These are phyloP conservation scores for Forsythia suspensa DNA, from an alignment of 257 asterid species.

Conservation along the genomic window DNA sequence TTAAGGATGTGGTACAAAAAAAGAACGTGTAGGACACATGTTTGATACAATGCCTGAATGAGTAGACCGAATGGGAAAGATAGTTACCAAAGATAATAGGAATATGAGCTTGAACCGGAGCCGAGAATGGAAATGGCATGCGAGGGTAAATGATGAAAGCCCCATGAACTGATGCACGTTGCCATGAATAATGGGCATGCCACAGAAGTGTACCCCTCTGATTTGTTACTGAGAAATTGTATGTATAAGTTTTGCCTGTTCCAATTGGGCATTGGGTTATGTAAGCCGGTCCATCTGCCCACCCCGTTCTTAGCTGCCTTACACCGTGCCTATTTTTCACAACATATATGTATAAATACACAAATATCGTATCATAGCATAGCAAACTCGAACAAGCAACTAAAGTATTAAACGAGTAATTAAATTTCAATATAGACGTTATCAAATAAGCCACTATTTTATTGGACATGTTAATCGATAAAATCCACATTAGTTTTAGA, in stretches of 20 bases:
- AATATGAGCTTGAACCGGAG: constrained; percentile 28
- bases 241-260: constrained; percentile 46
- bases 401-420: too few relatives aligned
- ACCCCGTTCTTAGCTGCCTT: constrained; percentile 61
- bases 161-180: constrained; percentile 74
- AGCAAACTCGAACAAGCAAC: too few relatives aligned
- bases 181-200: constrained; percentile 92
- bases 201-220: constrained; percentile 83
- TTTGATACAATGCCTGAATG: not conserved
- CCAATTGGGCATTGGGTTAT: constrained; percentile 79
- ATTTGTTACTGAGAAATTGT: constrained; percentile 49
- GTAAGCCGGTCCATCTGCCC: constrained; percentile 92
- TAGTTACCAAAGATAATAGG: constrained; percentile 58
- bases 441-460: too few relatives aligned
- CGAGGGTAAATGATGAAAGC: constrained; percentile 76
- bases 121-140: constrained; percentile 53
- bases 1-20: too few relatives aligned
- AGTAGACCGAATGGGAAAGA: not conserved
- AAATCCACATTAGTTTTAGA: too few relatives aligned
- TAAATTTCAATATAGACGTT: too few relatives aligned
- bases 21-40: not conserved
- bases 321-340: constrained; percentile 69
- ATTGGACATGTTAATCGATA: too few relatives aligned
- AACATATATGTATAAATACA: not conserved
- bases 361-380: too few relatives aligned